phyloP scores from a whole-genome alignment of 768 basidiomycete species.

The Naematelia encephala region DNA sequence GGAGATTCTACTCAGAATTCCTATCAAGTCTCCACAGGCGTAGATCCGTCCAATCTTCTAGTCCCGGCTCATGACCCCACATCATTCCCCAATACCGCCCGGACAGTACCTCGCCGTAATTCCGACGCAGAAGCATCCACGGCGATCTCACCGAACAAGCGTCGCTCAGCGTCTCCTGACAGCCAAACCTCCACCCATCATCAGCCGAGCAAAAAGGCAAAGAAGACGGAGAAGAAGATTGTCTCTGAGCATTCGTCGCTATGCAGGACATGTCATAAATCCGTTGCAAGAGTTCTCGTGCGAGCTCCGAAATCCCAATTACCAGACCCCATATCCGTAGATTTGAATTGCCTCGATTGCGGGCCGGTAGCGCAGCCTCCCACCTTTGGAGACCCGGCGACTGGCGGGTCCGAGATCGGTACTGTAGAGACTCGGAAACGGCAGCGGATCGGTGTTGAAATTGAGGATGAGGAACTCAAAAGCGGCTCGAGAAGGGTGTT shows the following conservation, averaged over 20 bases:
- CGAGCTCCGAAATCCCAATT: conserved; percentile 34
- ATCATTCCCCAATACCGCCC: neutral
- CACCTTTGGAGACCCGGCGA: conserved; percentile 13
- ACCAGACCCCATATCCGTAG: conserved; percentile 19
- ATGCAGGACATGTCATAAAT: conserved; percentile 23
- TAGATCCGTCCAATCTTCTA: conserved; percentile 1
- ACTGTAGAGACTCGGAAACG: conserved; percentile 41
- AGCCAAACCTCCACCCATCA: conserved; percentile 7
- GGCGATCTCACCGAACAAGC: conserved; percentile 12
- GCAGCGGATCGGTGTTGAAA: conserved; percentile 27
- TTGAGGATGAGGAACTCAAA: conserved; percentile 34
- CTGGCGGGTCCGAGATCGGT: conserved; percentile 17
- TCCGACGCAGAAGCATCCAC: neutral
- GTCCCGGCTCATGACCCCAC: neutral
- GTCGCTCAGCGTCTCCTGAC: conserved; percentile 17
- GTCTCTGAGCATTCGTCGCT: conserved; percentile 18
- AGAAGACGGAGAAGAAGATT: conserved; percentile 30
- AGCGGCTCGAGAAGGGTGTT: conserved; percentile 24
- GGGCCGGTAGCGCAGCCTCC: conserved; percentile 17
- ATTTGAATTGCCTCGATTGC: conserved; percentile 29
- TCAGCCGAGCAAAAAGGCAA: conserved; percentile 18
- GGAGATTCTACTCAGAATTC: conserved; percentile 9
- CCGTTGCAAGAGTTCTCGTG: conserved; percentile 30
- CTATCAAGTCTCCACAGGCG: neutral
- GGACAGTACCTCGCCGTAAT: neutral